Conservation (phyloP, 208 protist species). For the Leishmania guyanensis region DNA sequence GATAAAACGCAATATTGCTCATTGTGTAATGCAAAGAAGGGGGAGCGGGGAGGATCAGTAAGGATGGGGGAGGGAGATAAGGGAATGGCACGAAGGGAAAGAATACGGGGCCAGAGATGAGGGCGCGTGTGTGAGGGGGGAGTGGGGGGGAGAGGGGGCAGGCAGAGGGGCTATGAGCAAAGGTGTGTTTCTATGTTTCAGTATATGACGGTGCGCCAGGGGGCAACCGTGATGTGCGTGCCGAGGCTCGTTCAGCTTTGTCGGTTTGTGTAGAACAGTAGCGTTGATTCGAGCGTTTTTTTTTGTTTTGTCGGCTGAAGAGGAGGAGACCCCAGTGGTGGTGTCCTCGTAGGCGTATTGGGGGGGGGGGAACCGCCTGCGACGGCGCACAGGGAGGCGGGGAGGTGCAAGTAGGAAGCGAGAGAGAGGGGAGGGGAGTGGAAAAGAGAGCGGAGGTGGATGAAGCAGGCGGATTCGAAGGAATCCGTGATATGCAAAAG, state of each 20-base stretch:
- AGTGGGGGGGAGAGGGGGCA: background rate
- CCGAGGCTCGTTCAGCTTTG: background rate
- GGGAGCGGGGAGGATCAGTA: no score
- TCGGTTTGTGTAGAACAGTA: no score
- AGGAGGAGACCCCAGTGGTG: no score
- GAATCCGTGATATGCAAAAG: background rate
- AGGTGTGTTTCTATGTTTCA: background rate
- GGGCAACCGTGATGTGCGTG: background rate
- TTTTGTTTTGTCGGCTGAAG: no score
- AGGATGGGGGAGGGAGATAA: background rate
- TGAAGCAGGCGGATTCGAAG: background rate
- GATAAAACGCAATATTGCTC: background rate
- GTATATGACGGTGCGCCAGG: background rate
- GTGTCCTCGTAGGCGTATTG: background rate
- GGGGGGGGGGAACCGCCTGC: no score
- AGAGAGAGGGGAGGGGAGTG: background rate
- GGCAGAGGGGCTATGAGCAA: background rate
- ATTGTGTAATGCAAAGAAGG: background rate
- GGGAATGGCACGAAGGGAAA: background rate
- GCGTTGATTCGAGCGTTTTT: no score
- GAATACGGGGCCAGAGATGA: background rate
- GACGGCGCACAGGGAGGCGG: background rate
- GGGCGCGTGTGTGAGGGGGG: background rate
- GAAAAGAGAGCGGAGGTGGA: no score
- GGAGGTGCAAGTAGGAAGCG: background rate